Evolutionary conservation across 495 filamentous ascomycete species (phyloP).

Genomic region (Massariosphaeria phaeospora): DNA sequence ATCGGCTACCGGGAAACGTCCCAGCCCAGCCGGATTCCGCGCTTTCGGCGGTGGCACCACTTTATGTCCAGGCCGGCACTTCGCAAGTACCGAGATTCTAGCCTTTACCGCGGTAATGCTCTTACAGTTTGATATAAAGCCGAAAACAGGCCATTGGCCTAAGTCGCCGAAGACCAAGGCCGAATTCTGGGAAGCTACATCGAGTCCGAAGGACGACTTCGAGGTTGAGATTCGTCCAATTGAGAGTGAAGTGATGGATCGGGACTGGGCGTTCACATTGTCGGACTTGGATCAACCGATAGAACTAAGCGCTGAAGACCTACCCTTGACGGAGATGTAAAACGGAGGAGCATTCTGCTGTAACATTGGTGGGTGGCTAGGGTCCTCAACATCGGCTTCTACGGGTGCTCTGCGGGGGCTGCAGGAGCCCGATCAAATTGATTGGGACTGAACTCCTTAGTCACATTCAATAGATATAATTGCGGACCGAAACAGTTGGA

Average conservation of each 20-base stretch:
- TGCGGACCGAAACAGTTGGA: too few species aligned
- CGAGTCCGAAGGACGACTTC: background rate
- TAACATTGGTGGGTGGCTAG: too few species aligned
- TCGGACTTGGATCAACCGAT: too few species aligned
- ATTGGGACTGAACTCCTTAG: too few species aligned
- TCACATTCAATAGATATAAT: too few species aligned
- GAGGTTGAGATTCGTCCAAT: background rate
- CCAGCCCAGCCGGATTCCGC: slow-evolving; percentile 12
- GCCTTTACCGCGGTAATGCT: slow-evolving; percentile 17
- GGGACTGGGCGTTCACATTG: too few species aligned
- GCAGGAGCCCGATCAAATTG: too few species aligned
- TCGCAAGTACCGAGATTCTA: slow-evolving; percentile 22
- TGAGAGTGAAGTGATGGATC: background rate
- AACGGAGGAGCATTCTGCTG: too few species aligned
- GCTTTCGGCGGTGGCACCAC: slow-evolving; percentile 27
- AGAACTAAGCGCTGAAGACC: too few species aligned
- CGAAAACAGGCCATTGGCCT: background rate
- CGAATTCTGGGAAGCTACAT: background rate
- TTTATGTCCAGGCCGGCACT: slow-evolving; percentile 30
- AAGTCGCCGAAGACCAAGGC: background rate
- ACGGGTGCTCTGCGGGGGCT: too few species aligned
- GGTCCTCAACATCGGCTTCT: too few species aligned
- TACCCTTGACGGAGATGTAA: too few species aligned
- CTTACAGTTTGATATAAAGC: slow-evolving; percentile 15
- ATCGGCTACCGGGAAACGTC: background rate